Percentiles rank a stretch among this genome's conserved stretches.
Evolutionary conservation across 1,284 basidiomycete genomes (phyloP).

Genomic region (Inonotus hispidus): DNA sequence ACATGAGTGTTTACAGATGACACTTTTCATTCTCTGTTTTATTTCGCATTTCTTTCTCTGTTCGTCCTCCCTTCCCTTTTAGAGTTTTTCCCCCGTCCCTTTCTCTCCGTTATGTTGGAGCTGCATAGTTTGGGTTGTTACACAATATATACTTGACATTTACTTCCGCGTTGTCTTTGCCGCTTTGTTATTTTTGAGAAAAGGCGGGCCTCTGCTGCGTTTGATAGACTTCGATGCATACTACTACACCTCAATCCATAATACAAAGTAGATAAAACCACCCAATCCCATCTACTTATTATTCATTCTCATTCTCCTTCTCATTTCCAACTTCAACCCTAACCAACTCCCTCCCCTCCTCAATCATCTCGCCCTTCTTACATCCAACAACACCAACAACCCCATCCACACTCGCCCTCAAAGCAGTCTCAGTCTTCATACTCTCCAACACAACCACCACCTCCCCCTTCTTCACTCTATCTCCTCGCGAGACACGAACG

Average conservation of each 20-base stretch:
- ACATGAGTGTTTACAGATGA: not conserved
- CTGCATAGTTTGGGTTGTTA: too few relatives aligned
- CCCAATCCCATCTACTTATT: not conserved
- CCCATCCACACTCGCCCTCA: slow-evolving; percentile 66
- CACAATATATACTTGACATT: too few relatives aligned
- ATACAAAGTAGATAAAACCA: not conserved
- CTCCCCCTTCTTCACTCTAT: slow-evolving; percentile 76
- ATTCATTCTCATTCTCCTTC: not conserved
- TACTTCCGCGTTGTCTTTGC: too few relatives aligned
- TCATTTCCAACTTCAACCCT: slow-evolving; percentile 41
- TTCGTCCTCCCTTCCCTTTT: not conserved
- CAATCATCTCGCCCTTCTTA: slow-evolving; percentile 80
- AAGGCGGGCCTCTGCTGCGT: too few relatives aligned
- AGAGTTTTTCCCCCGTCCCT: too few relatives aligned
- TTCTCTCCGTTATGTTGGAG: too few relatives aligned
- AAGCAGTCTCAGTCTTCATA: slow-evolving; percentile 93
- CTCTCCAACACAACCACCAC: slow-evolving; percentile 83
- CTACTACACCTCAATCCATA: too few relatives aligned
- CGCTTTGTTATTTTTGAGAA: too few relatives aligned
- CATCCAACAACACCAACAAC: slow-evolving; percentile 70
- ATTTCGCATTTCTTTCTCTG: not conserved
- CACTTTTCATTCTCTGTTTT: not conserved
- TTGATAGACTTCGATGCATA: too few relatives aligned
- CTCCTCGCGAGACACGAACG: slow-evolving; percentile 70
- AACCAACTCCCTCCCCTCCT: slow-evolving; percentile 79